A percentile compares a stretch with the other conserved stretches of the same genome.
Evolutionary conservation across 1,139 yeast genomes (phyloP).

Genomic region (Taiozyma sp.): DNA sequence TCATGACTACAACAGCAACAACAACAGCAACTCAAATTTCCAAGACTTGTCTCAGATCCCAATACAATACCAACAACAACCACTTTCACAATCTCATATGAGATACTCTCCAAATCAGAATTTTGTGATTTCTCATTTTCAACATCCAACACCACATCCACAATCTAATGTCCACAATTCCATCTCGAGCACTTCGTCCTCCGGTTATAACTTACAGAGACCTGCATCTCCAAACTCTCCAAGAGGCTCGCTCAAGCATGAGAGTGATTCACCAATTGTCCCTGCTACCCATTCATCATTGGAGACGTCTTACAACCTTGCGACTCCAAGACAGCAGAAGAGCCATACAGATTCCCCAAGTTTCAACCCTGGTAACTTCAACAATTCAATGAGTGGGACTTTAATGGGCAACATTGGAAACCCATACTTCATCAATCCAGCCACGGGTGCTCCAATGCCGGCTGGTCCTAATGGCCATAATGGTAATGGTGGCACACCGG

Average conservation of each 20-base stretch:
- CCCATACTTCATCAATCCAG: not conserved
- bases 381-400: not conserved
- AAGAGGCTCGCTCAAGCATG: not conserved
- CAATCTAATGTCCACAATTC: not conserved
- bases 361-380: not conserved
- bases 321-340: not conserved
- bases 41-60: constrained; percentile 4
- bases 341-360: not conserved
- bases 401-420: not conserved
- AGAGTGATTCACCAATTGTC: not conserved
- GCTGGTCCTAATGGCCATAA: not conserved
- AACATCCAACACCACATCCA: not conserved
- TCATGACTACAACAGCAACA: constrained; percentile 8
- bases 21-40: constrained; percentile 12
- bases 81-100: not conserved
- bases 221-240: not conserved
- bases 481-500: not conserved
- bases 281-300: not conserved
- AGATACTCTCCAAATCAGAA: constrained; percentile 7
- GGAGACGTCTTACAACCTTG: not conserved
- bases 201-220: not conserved
- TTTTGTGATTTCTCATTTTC: constrained; percentile 5
- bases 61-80: not conserved
- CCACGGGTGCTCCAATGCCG: not conserved
- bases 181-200: not conserved